These are phyloP conservation scores for Prunus persica DNA, from an alignment of 306 rosid species.

Conservation along the genomic window Prunus_persica_NCBIv2 NC_034011.1:25405501-25406000, in stretches of 20 bases:
- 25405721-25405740: not conserved
- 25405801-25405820: not conserved
- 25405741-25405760: not conserved
- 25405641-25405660: constrained; percentile 61
- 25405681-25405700: constrained; percentile 8
- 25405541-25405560: constrained; percentile 7
- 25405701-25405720: not conserved
- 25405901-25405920: not conserved
- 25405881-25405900: not conserved
- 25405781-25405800: not conserved
- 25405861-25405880: too few species aligned
- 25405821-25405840: not conserved
- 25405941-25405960: too few species aligned
- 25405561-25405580: not conserved
- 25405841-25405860: too few species aligned
- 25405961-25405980: too few species aligned
- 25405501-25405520: not conserved
- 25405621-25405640: constrained; percentile 56
- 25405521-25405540: constrained; percentile 2
- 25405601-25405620: constrained; percentile 71
- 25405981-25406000: too few species aligned
- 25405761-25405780: not conserved
- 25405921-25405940: too few species aligned
- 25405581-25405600: constrained; percentile 52
- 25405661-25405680: constrained; percentile 52